These are phyloP conservation scores for Hansenula lynferdii DNA, from an alignment of 1,139 yeast genomes.

Conservation along the genomic window DNA sequence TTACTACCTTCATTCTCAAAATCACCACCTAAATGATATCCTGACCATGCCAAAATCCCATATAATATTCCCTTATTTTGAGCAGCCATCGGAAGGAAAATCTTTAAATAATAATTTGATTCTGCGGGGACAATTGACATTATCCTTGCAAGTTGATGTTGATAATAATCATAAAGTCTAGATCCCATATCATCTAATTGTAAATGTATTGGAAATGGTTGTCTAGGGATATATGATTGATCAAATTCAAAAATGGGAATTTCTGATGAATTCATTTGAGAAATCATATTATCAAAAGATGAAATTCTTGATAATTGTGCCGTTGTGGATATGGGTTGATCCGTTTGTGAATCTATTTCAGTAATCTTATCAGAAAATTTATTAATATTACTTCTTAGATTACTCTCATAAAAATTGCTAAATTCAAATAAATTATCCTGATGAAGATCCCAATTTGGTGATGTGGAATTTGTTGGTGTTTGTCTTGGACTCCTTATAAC, in stretches of 20 bases:
- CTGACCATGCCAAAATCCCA: slow-evolving; percentile 76
- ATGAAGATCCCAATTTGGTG: slow-evolving; percentile 7
- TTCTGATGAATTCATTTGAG: not conserved
- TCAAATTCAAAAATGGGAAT: slow-evolving; percentile 3
- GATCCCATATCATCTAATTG: slow-evolving; percentile 38
- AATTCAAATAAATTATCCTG: slow-evolving; percentile 15
- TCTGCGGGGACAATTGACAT: slow-evolving; percentile 63
- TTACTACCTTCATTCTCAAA: slow-evolving; percentile 37
- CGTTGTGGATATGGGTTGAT: too few relatives aligned
- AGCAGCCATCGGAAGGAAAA: slow-evolving; percentile 77
- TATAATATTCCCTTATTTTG: slow-evolving; percentile 62
- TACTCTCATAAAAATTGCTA: slow-evolving; percentile 19
- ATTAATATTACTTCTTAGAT: slow-evolving; percentile 14
- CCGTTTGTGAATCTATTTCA: too few relatives aligned
- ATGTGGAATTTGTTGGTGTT: slow-evolving; percentile 6
- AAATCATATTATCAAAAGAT: slow-evolving; percentile 1
- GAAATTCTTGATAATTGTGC: not conserved
- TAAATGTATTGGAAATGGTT: slow-evolving; percentile 23
- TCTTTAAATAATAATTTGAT: slow-evolving; percentile 63
- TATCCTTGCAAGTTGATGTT: slow-evolving; percentile 52
- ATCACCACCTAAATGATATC: slow-evolving; percentile 32
- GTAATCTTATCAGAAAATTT: slow-evolving; percentile 13
- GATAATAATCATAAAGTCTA: slow-evolving; percentile 61
- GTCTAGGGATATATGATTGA: slow-evolving; percentile 12
- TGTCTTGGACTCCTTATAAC: slow-evolving; percentile 14